Evolutionary conservation across 192 early-diverging fungal genomes (phyloP).

Genomic region (Podila horticola): DNA sequence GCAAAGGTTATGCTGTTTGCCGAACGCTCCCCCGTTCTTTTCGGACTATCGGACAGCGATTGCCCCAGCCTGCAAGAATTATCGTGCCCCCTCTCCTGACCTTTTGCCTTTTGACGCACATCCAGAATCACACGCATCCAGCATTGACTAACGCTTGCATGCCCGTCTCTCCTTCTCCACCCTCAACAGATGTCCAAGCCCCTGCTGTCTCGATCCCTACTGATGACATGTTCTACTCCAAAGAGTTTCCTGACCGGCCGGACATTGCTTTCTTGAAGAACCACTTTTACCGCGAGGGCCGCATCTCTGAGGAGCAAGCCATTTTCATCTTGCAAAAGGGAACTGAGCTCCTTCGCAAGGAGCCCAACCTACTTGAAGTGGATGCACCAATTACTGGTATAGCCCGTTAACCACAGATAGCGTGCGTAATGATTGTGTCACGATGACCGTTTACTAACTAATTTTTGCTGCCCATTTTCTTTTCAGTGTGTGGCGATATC

Average conservation of each 20-base stretch:
- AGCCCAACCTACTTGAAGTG: conserved; percentile 88
- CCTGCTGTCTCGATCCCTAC: conserved; percentile 60
- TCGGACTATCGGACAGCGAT: too few species aligned
- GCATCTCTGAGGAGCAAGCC: conserved; percentile 92
- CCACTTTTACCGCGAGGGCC: conserved; percentile 94
- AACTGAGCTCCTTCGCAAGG: conserved; percentile 81
- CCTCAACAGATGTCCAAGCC: conserved; percentile 61
- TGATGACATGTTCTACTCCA: conserved; percentile 63
- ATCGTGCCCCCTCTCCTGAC: too few species aligned
- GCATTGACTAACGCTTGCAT: too few species aligned
- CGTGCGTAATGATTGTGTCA: background rate
- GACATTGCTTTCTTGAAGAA: conserved; percentile 87
- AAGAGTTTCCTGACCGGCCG: conserved; percentile 72
- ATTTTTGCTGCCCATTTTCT: background rate
- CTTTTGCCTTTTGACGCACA: background rate
- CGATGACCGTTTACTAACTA: background rate
- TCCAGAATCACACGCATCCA: background rate
- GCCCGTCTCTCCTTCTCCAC: background rate
- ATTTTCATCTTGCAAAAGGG: conserved; percentile 87
- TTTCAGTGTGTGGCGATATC: conserved; percentile 92
- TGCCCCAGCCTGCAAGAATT: too few species aligned
- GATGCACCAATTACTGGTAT: conserved; percentile 92
- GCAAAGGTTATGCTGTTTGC: too few species aligned
- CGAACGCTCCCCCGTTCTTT: too few species aligned
- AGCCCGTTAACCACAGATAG: background rate